Percentiles rank a stretch among this genome's conserved stretches.
Conservation (phyloP, 1,284 basidiomycete species). For the Ceratobasidium sp. region DNA sequence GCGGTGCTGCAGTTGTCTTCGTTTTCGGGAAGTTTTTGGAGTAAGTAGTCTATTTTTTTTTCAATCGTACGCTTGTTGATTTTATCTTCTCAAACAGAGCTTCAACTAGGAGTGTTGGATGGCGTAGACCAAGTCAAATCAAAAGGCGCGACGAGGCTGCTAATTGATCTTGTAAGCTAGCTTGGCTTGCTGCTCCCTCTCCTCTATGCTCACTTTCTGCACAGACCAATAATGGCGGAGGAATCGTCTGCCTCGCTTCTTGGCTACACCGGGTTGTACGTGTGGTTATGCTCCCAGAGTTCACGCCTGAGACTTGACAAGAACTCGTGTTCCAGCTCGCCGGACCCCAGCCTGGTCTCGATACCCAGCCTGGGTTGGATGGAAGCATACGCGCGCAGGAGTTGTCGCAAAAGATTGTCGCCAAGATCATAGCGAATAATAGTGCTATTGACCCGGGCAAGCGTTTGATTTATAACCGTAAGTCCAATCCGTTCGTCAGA, state of each 20-base stretch:
- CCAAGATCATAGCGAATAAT: conserved; percentile 38
- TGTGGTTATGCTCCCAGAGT: background rate
- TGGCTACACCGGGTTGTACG: conserved; percentile 38
- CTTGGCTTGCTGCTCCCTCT: background rate
- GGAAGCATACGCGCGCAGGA: conserved; percentile 37
- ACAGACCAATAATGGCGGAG: conserved; percentile 70
- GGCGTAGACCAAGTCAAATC: conserved; percentile 63
- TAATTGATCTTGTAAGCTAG: conserved; percentile 66
- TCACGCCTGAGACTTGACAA: too few species aligned
- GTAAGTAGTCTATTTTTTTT: conserved; percentile 50
- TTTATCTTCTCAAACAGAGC: background rate
- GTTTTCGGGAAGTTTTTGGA: conserved; percentile 59
- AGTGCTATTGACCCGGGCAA: conserved; percentile 27
- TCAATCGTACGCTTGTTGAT: conserved; percentile 52
- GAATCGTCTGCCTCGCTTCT: conserved; percentile 48
- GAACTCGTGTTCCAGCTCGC: conserved; percentile 8
- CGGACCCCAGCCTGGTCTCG: conserved; percentile 31
- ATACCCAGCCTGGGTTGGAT: conserved; percentile 31
- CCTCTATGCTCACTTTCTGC: background rate
- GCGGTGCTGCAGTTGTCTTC: conserved; percentile 69
- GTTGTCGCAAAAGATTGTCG: conserved; percentile 26
- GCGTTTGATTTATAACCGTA: conserved; percentile 39
- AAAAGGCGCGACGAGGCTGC: conserved; percentile 62
- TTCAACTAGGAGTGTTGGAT: conserved; percentile 58
- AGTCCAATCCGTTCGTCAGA: background rate